Conservation (phyloP, 75 land plant species). For the Azolla pinnata region DNA sequence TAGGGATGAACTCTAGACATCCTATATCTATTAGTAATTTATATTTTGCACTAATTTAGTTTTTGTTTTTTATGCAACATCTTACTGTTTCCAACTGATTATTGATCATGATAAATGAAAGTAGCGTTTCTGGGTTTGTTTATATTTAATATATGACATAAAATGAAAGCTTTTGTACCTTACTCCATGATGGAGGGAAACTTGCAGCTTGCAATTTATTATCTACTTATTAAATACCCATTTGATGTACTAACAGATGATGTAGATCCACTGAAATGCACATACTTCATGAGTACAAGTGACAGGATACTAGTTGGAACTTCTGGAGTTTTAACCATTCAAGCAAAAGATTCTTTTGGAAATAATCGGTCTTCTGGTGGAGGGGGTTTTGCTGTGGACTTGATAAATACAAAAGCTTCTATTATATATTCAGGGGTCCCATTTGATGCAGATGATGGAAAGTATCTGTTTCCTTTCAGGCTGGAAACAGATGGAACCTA, state of each 20-base stretch:
- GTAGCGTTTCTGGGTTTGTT: too few species aligned
- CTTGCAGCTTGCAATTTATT: too few species aligned
- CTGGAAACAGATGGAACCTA: not conserved
- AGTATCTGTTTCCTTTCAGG: not conserved
- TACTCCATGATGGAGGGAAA: too few species aligned
- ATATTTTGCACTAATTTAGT: too few species aligned
- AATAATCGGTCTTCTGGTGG: not conserved
- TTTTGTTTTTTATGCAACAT: too few species aligned
- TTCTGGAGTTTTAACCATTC: conserved; percentile 2
- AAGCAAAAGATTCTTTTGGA: conserved; percentile 4
- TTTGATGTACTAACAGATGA: not conserved
- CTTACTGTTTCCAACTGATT: too few species aligned
- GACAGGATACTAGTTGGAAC: not conserved
- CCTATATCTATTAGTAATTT: too few species aligned
- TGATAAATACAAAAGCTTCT: not conserved
- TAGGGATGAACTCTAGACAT: too few species aligned
- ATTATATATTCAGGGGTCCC: not conserved
- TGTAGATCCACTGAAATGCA: not conserved
- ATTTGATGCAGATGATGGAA: not conserved
- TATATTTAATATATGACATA: too few species aligned
- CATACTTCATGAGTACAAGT: not conserved
- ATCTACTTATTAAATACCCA: too few species aligned
- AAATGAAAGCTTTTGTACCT: too few species aligned
- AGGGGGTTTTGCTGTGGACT: not conserved
- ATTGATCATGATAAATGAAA: too few species aligned